phyloP scores from a whole-genome alignment of 495 filamentous ascomycete species.

The Acidiella bohemica region DNA sequence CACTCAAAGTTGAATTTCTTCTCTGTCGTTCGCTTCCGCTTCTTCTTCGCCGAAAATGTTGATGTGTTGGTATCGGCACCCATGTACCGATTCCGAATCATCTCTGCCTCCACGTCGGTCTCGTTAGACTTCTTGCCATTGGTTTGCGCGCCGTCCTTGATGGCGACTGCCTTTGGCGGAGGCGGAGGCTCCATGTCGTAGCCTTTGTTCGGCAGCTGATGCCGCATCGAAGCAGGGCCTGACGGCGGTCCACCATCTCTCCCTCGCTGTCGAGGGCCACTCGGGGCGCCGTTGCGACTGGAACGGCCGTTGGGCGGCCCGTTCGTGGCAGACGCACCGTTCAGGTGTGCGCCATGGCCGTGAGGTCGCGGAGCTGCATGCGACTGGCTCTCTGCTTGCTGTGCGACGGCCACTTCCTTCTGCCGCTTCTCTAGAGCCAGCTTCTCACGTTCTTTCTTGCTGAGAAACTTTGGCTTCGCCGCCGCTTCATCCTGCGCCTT shows the following conservation, averaged over 20 bases:
- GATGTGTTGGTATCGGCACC: constrained; percentile 76
- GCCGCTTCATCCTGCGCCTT: constrained; percentile 64
- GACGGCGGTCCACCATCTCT: constrained; percentile 37
- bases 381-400: neutral
- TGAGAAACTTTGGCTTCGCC: constrained; percentile 80
- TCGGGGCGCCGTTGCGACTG: constrained; percentile 40
- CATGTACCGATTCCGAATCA: constrained; percentile 81
- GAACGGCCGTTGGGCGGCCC: constrained; percentile 1
- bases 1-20: constrained; percentile 99
- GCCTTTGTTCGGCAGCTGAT: constrained; percentile 29
- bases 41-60: constrained; percentile 93
- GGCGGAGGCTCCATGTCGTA: constrained; percentile 44
- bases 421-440: constrained; percentile 71
- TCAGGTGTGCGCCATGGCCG: constrained; percentile 24
- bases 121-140: constrained; percentile 44
- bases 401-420: constrained; percentile 56
- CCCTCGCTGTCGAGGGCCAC: constrained; percentile 68
- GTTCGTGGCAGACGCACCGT: constrained; percentile 1
- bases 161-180: constrained; percentile 34
- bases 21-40: constrained; percentile 80
- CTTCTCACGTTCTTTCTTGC: constrained; percentile 77
- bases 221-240: constrained; percentile 42
- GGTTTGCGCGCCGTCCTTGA: constrained; percentile 27
- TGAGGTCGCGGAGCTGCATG: no score
- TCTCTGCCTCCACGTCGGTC: constrained; percentile 63